These are phyloP conservation scores for Fusarium setosum DNA, from an alignment of 2,329 filamentous ascomycete species.

Conservation along the genomic window DNA sequence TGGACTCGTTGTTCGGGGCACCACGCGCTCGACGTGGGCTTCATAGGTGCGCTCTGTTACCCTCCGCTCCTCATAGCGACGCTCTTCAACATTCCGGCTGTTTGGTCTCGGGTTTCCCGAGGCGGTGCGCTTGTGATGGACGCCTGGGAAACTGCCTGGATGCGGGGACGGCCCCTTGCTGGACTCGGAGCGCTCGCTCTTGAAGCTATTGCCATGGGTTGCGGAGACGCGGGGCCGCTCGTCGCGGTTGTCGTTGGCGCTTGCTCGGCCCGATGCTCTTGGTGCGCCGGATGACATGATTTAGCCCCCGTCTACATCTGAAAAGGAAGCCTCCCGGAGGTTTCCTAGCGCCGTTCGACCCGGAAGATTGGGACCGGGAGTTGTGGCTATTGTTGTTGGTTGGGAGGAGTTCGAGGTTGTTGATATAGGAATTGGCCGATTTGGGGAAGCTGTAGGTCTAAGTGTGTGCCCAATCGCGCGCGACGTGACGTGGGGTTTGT, in stretches of 20 bases:
- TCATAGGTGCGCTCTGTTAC: conserved; percentile 66
- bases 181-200: conserved; percentile 50
- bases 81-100: conserved; percentile 57
- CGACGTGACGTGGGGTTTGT: conserved; percentile 40
- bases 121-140: conserved; percentile 66
- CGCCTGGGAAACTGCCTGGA: conserved; percentile 50
- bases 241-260: conserved; percentile 50
- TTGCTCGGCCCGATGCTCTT: conserved; percentile 58
- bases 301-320: conserved; percentile 51
- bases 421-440: conserved; percentile 20
- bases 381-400: neutral
- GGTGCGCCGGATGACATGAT: conserved; percentile 56
- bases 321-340: conserved; percentile 10
- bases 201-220: conserved; percentile 47
- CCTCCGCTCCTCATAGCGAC: conserved; percentile 63
- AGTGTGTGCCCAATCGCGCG: conserved; percentile 44
- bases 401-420: conserved; percentile 5
- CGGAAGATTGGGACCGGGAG: neutral
- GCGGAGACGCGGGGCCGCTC: conserved; percentile 52
- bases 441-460: conserved; percentile 38
- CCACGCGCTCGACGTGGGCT: conserved; percentile 72
- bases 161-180: conserved; percentile 51
- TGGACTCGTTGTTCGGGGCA: conserved; percentile 68
- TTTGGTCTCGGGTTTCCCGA: conserved; percentile 66
- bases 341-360: neutral